Evolutionary conservation across 108 stramenopile species (phyloP).

Genomic region (Cyclotella baltica): DNA sequence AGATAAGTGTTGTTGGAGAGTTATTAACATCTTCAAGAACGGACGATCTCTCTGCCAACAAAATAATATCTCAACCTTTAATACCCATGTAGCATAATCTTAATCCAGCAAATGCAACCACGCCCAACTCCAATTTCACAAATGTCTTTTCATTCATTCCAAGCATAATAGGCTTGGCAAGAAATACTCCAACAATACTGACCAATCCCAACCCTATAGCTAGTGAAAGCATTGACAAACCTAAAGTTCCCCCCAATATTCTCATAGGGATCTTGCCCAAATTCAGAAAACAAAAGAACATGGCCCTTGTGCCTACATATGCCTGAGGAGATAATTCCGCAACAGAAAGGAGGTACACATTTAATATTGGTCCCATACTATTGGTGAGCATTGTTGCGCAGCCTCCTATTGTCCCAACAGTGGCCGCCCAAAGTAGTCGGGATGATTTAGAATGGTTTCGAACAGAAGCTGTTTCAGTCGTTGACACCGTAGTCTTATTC

Average conservation of each 20-base stretch:
- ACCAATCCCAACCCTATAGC: conserved; percentile 46
- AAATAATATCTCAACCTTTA: not conserved
- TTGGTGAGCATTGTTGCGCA: conserved; percentile 64
- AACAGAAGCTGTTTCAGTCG: not conserved
- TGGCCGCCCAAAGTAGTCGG: conserved; percentile 47
- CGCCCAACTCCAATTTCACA: conserved; percentile 56
- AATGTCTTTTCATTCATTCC: conserved; percentile 57
- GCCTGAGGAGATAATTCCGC: conserved; percentile 54
- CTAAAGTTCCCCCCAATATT: conserved; percentile 57
- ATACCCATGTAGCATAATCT: conserved; percentile 59
- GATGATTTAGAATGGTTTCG: not conserved
- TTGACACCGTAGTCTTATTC: conserved; percentile 8
- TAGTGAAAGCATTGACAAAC: conserved; percentile 53
- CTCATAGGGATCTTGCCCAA: conserved; percentile 59
- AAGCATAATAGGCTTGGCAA: conserved; percentile 68
- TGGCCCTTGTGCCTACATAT: conserved; percentile 64
- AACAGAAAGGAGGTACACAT: conserved; percentile 62
- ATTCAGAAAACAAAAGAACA: conserved; percentile 70
- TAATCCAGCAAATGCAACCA: conserved; percentile 62
- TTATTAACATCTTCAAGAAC: no score
- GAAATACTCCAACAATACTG: conserved; percentile 51
- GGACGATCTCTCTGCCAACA: not conserved
- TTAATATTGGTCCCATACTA: conserved; percentile 65
- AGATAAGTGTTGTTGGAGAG: no score
- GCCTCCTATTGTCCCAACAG: conserved; percentile 54